phyloP scores from a whole-genome alignment of 768 basidiomycete genomes.

The Cyathus striatus region DNA sequence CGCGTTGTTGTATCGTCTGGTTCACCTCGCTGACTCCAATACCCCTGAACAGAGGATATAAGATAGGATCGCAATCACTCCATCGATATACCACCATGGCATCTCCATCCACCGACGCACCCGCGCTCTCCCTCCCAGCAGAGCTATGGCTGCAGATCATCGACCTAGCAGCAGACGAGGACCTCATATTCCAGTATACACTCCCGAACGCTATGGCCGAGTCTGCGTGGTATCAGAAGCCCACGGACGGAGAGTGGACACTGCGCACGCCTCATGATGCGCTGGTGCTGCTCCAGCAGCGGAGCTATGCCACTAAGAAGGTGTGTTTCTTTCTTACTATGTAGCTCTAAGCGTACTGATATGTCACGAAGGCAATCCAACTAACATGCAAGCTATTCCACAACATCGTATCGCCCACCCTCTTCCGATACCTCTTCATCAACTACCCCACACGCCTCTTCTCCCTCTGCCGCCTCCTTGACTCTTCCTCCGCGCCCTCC shows the following conservation, averaged over 20 bases:
- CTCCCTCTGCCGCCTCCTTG: conserved; percentile 45
- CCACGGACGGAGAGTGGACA: conserved; percentile 43
- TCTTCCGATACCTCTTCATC: conserved; percentile 69
- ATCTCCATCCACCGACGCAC: background rate
- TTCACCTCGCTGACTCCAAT: too few relatives aligned
- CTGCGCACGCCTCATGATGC: conserved; percentile 59
- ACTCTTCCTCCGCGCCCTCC: conserved; percentile 27
- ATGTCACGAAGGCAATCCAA: too few relatives aligned
- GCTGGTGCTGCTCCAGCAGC: conserved; percentile 49
- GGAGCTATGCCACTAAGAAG: conserved; percentile 65
- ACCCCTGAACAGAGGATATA: too few relatives aligned
- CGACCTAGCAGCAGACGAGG: conserved; percentile 65
- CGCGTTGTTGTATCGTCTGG: too few relatives aligned
- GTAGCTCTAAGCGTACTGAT: conserved; percentile 26
- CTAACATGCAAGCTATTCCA: conserved; percentile 64
- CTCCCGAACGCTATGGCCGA: conserved; percentile 60
- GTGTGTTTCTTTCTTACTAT: conserved; percentile 42
- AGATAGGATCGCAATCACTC: too few relatives aligned
- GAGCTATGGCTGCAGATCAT: conserved; percentile 73
- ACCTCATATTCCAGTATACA: conserved; percentile 56
- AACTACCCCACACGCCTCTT: conserved; percentile 52
- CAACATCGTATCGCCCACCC: conserved; percentile 54
- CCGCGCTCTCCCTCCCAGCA: conserved; percentile 56
- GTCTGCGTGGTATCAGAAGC: conserved; percentile 63
- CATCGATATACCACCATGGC: background rate